A percentile compares a stretch with the other conserved stretches of the same genome.
phyloP scores from a whole-genome alignment of 768 basidiomycete genomes.

The Xerocomus potaroensis region DNA sequence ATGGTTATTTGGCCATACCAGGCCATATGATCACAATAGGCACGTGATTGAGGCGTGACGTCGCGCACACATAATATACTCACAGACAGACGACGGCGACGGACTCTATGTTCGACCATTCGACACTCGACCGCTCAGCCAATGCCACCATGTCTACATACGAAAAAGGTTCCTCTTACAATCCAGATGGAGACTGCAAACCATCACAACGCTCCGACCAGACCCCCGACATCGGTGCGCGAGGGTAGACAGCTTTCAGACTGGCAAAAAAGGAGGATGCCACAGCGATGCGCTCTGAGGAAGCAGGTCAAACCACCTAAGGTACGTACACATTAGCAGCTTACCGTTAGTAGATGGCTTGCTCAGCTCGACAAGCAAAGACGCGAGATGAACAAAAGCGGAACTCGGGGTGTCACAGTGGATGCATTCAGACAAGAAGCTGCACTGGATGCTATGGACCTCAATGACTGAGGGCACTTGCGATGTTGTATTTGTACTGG shows the following conservation, averaged over 20 bases:
- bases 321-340: neutral
- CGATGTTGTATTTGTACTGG: neutral
- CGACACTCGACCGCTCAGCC: neutral
- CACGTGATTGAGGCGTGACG: neutral
- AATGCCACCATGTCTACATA: neutral
- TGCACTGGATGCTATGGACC: conserved; percentile 12
- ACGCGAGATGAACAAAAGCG: conserved; percentile 13
- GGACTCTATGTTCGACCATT: no score
- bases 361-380: conserved; percentile 6
- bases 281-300: neutral
- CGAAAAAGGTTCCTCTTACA: neutral
- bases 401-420: neutral
- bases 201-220: neutral
- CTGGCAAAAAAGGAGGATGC: neutral
- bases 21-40: neutral
- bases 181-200: neutral
- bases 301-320: neutral
- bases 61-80: no score
- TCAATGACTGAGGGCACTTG: neutral
- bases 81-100: no score
- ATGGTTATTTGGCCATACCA: neutral
- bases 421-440: conserved; percentile 21
- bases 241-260: neutral
- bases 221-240: neutral
- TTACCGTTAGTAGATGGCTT: conserved; percentile 24